Percentiles rank a stretch among this genome's conserved stretches.
Conservation (phyloP, 768 basidiomycete genomes). For the Boletales sp. region DNA sequence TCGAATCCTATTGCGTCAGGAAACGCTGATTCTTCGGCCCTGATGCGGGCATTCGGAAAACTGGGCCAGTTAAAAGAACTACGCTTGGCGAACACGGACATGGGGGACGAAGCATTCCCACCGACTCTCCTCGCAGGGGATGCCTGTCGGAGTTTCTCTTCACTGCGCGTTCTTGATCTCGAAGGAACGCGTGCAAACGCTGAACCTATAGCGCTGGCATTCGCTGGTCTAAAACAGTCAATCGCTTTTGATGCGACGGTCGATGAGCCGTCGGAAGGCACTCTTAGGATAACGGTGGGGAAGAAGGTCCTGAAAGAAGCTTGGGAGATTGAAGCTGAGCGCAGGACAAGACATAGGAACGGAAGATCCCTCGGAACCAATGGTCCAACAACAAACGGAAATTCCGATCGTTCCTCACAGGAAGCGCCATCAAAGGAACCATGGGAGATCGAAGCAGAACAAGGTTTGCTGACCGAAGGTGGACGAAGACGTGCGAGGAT, state of each 20-base stretch:
- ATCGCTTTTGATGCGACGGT: conserved; percentile 53
- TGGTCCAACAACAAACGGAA: neutral
- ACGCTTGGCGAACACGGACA: conserved; percentile 50
- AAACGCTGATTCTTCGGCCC: conserved; percentile 19
- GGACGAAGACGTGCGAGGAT: conserved; percentile 64
- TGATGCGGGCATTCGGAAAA: conserved; percentile 46
- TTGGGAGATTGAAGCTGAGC: conserved; percentile 79
- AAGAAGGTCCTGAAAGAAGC: conserved; percentile 68
- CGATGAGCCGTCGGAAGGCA: conserved; percentile 51
- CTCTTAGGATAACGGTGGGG: conserved; percentile 58
- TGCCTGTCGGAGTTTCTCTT: conserved; percentile 41
- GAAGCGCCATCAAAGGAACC: conserved; percentile 52
- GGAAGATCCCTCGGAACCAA: conserved; percentile 29
- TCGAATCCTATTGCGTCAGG: conserved; percentile 57
- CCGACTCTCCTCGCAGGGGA: conserved; percentile 14
- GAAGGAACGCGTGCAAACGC: conserved; percentile 58
- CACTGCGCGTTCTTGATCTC: conserved; percentile 57
- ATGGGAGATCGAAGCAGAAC: conserved; percentile 82
- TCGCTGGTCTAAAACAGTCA: conserved; percentile 47
- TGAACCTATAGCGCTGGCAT: conserved; percentile 41
- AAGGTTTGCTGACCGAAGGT: conserved; percentile 71
- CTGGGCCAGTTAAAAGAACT: conserved; percentile 57
- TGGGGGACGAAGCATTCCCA: conserved; percentile 60
- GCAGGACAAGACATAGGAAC: conserved; percentile 40
- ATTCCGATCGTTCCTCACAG: neutral